Evolutionary conservation across 1,284 basidiomycete genomes (phyloP).

Genomic region (Volvariella surrecta): DNA sequence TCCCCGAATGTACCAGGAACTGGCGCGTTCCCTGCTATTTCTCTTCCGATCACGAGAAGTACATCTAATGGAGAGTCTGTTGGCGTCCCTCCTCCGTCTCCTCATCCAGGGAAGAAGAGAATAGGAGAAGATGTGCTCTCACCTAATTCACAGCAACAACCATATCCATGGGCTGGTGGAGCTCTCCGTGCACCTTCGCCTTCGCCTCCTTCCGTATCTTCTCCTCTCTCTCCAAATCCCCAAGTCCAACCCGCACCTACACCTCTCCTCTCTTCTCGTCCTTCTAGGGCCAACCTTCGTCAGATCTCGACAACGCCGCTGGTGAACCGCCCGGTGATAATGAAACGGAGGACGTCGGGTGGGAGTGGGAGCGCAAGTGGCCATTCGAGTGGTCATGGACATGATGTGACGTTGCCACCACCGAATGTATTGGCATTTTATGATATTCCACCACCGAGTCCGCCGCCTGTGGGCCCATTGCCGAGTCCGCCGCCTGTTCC

Average conservation of each 20-base stretch:
- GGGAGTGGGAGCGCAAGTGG: too few relatives aligned
- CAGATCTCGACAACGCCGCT: neutral
- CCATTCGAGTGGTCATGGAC: too few relatives aligned
- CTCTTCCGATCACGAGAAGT: constrained; percentile 10
- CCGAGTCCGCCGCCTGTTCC: constrained; percentile 39
- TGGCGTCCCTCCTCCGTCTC: too few relatives aligned
- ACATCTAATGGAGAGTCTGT: neutral
- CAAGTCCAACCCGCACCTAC: constrained; percentile 1
- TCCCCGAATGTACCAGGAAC: constrained; percentile 9
- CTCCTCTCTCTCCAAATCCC: neutral
- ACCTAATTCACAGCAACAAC: too few relatives aligned
- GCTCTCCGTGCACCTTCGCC: neutral
- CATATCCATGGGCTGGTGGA: too few relatives aligned
- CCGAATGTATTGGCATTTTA: constrained; percentile 38
- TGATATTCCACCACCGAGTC: constrained; percentile 47
- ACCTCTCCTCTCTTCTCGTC: constrained; percentile 15
- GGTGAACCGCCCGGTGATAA: too few relatives aligned
- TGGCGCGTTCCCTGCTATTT: constrained; percentile 12
- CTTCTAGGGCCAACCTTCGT: constrained; percentile 12
- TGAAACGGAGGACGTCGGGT: too few relatives aligned
- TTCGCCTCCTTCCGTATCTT: neutral
- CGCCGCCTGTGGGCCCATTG: constrained; percentile 40
- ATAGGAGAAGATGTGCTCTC: too few relatives aligned
- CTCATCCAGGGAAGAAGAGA: too few relatives aligned
- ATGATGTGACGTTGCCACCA: too few relatives aligned